phyloP scores from a whole-genome alignment of 331 rosid genomes.

The Saraca asoca region DNA sequence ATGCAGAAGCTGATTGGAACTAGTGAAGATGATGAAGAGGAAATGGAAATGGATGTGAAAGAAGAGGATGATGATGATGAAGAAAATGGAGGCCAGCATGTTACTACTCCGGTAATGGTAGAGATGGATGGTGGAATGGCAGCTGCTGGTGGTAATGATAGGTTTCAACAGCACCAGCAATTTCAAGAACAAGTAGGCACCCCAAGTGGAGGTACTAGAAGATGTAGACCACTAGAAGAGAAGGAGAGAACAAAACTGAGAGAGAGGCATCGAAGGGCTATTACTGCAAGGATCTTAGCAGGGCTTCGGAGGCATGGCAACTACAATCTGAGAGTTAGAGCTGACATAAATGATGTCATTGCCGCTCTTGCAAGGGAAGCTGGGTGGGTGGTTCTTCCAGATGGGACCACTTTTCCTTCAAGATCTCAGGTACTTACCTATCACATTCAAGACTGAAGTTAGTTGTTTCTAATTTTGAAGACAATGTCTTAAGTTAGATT shows the following conservation, averaged over 20 bases:
- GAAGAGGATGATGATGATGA: conserved; percentile 76
- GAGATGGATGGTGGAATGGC: conserved; percentile 71
- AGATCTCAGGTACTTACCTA: conserved; percentile 74
- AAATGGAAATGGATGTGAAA: conserved; percentile 86
- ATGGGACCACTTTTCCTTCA: conserved; percentile 92
- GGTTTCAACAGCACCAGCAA: conserved; percentile 63
- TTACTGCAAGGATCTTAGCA: conserved; percentile 95
- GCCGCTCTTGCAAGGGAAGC: conserved; percentile 98
- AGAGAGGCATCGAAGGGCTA: conserved; percentile 97
- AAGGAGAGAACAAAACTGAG: conserved; percentile 97
- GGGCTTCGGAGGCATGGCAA: conserved; percentile 99
- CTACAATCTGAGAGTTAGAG: conserved; percentile 97
- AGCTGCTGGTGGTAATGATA: conserved; percentile 50
- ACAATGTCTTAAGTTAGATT: conserved; percentile 18
- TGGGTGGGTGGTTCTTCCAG: conserved; percentile 99
- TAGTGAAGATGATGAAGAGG: conserved; percentile 91
- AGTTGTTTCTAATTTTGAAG: neutral
- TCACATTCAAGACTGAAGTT: conserved; percentile 25
- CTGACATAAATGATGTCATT: conserved; percentile 95
- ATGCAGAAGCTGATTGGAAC: conserved; percentile 77
- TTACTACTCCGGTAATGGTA: conserved; percentile 49
- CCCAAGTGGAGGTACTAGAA: conserved; percentile 76
- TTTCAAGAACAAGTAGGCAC: conserved; percentile 73
- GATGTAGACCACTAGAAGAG: conserved; percentile 93
- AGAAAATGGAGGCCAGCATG: conserved; percentile 55